phyloP scores from a whole-genome alignment of 2,329 filamentous ascomycete genomes.

The Cadophora luteo-olivacea region DNA sequence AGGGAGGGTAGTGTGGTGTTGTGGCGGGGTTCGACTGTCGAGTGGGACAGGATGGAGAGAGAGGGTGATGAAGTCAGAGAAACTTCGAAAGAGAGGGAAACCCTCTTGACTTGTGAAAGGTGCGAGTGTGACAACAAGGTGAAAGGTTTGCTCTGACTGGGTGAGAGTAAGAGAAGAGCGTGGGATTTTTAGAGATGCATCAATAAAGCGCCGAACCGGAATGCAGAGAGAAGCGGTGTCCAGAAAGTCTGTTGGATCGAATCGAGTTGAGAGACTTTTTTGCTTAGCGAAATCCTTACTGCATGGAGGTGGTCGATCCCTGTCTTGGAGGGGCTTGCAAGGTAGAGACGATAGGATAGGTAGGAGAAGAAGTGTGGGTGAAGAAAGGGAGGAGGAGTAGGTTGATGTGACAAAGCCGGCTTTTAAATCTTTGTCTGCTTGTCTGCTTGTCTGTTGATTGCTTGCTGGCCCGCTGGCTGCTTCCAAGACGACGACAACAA shows the following conservation, averaged over 20 bases:
- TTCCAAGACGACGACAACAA: neutral
- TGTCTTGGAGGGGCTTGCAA: neutral
- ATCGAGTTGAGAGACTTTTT: slow-evolving; percentile 10
- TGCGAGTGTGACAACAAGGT: neutral
- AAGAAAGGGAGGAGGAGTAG: neutral
- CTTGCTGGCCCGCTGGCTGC: neutral
- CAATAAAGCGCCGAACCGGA: slow-evolving; percentile 5
- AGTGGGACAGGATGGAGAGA: slow-evolving; percentile 8
- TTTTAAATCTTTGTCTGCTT: neutral
- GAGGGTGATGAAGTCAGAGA: neutral
- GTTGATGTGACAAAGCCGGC: neutral
- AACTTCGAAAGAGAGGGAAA: neutral
- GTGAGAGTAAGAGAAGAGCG: neutral
- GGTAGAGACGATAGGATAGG: neutral
- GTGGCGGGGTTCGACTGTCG: slow-evolving; percentile 14
- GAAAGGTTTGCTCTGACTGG: neutral
- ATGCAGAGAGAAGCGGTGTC: slow-evolving; percentile 10
- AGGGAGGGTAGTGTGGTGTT: slow-evolving; percentile 10
- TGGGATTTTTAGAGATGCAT: neutral
- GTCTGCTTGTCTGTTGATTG: neutral
- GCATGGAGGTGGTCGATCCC: neutral
- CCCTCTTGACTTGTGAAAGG: neutral
- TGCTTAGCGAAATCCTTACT: slow-evolving; percentile 8
- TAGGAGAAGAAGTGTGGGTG: neutral
- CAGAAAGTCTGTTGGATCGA: neutral